Evolutionary conservation across 2,329 filamentous ascomycete genomes (phyloP), one percentile per base, ranked within the genome.

Genomic region (Falciphora oryzae): DNA sequence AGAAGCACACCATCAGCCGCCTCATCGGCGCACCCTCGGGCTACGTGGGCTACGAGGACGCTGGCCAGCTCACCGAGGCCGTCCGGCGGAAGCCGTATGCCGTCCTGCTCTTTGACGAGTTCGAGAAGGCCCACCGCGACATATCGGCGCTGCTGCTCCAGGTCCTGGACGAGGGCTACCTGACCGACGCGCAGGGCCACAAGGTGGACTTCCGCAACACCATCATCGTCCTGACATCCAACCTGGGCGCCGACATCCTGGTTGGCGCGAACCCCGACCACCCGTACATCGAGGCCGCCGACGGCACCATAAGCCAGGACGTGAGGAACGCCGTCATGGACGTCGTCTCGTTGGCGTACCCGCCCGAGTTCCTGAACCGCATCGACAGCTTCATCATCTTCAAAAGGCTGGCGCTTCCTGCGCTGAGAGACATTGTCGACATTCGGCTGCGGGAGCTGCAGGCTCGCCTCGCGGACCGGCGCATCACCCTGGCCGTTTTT

Each of bases 321-420:
- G 85, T 93, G 60, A 92, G 92, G 71, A 81, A 85, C 65, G 88
- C 91, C 0, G 93, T 98, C 64, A 93, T 98, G 88, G 91, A 96
- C 71, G 88, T 96, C 22, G 93, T 98, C 1, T 82, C 89, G 25
- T 76, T 82, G 11, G 81, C 79, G 63, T 89, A 97, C 74, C 88
- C 94, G 6, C 95, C 95, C 3, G 95, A 98, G 75, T 99, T 98
- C 81, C 84, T 98, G 68, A 98, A 99, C 79, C 87, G 95, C 27
- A 92, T 98, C 67, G 94, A 98, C 76, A 94, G 96, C 67, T 97
- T 98, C 79, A 97, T 98, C 75, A 81, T 98, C 73, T 98, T 98
- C 83, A 94, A 93, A 77, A 86, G 94, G 11, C 84, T 98, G 2
- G 91, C 92, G 0, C 84, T 83, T 35, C 80, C 83, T 25, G 93